Evolutionary conservation across 768 basidiomycete species (phyloP).

Genomic region (Termitomyces sp.): DNA sequence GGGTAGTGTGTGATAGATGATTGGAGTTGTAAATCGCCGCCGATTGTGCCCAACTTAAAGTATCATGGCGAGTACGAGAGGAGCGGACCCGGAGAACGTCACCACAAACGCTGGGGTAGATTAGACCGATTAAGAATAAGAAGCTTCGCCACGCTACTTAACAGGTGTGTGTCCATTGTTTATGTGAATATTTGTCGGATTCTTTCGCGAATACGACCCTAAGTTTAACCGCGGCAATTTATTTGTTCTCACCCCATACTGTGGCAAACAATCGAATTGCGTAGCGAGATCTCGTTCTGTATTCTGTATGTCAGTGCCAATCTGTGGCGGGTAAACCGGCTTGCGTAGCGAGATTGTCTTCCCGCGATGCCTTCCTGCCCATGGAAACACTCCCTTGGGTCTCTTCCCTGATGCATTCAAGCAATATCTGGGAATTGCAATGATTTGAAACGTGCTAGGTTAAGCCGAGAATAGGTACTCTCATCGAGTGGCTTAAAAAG

Average conservation of each 20-base stretch:
- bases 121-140: neutral
- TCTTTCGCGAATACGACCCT: neutral
- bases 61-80: neutral
- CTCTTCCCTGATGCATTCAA: conserved; percentile 9
- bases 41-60: neutral
- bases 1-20: too few relatives aligned
- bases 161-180: neutral
- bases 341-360: neutral
- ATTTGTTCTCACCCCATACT: neutral
- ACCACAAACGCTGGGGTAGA: neutral
- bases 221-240: neutral
- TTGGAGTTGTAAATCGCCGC: neutral
- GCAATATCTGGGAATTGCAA: conserved; percentile 1
- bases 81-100: neutral
- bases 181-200: neutral
- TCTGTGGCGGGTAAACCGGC: conserved; percentile 2
- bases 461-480: neutral
- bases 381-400: neutral
- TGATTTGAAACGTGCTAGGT: conserved; percentile 1
- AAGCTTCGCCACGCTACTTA: neutral
- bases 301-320: conserved; percentile 2
- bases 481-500: conserved; percentile 6
- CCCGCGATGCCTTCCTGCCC: neutral
- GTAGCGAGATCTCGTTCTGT: neutral
- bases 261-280: neutral